Conservation (phyloP, 1,284 basidiomycete species). For the Leccinum pachyderme region DNA sequence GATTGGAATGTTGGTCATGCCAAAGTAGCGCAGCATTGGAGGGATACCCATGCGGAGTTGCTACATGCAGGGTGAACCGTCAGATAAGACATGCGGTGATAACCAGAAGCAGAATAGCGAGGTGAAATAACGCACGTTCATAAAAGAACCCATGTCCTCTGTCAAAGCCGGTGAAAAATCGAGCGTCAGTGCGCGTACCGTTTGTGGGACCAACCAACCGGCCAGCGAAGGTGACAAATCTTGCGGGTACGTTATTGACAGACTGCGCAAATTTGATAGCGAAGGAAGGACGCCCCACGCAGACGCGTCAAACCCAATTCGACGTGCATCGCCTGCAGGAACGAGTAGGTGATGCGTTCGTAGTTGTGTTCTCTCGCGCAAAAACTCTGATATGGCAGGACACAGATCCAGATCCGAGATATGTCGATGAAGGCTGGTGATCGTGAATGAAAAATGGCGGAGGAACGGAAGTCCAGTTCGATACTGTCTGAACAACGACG, state of each 20-base stretch:
- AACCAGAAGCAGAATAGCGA: neutral
- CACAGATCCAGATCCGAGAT: slow-evolving; percentile 59
- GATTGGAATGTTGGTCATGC: slow-evolving; percentile 48
- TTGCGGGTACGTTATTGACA: slow-evolving; percentile 61
- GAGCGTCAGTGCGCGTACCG: slow-evolving; percentile 51
- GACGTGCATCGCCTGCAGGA: slow-evolving; percentile 40
- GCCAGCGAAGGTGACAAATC: slow-evolving; percentile 63
- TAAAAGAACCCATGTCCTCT: slow-evolving; percentile 35
- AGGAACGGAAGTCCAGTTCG: slow-evolving; percentile 52
- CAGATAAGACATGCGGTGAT: neutral
- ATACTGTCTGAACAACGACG: slow-evolving; percentile 50
- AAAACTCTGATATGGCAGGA: slow-evolving; percentile 63
- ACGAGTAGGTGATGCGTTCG: slow-evolving; percentile 53
- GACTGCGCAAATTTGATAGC: slow-evolving; percentile 45
- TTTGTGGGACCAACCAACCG: slow-evolving; percentile 64
- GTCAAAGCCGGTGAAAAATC: slow-evolving; percentile 40
- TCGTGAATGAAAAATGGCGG: slow-evolving; percentile 57
- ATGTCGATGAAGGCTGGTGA: slow-evolving; percentile 44
- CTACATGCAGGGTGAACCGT: slow-evolving; percentile 31
- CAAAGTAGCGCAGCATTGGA: slow-evolving; percentile 50
- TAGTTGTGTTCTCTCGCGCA: slow-evolving; percentile 53
- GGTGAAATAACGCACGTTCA: slow-evolving; percentile 31
- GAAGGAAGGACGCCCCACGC: slow-evolving; percentile 68
- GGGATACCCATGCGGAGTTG: slow-evolving; percentile 62
- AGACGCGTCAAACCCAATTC: slow-evolving; percentile 63